phyloP scores from a whole-genome alignment of 2,329 filamentous ascomycete genomes.

The Colletotrichum tropicicola region DNA sequence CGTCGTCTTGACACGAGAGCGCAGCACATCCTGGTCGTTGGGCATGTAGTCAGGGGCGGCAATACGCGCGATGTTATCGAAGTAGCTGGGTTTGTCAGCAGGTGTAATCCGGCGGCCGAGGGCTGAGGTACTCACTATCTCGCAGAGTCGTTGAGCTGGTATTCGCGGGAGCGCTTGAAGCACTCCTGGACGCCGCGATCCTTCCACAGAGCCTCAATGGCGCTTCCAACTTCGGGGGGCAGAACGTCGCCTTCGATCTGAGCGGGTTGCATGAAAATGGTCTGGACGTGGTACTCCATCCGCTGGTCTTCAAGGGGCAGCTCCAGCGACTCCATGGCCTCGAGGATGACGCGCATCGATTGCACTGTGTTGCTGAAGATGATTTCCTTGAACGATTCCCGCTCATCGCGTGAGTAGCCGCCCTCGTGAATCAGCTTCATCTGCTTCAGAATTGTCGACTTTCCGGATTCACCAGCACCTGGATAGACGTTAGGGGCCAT shows the following conservation, averaged over 20 bases:
- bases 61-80: constrained; percentile 93
- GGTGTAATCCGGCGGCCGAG: constrained; percentile 41
- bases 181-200: constrained; percentile 93
- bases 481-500: constrained; percentile 33
- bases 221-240: constrained; percentile 92
- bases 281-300: constrained; percentile 97
- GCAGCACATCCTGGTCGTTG: constrained; percentile 93
- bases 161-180: constrained; percentile 95
- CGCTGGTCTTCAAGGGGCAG: constrained; percentile 90
- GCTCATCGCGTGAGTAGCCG: constrained; percentile 92
- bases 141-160: constrained; percentile 95
- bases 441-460: constrained; percentile 94
- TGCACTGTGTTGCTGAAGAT: constrained; percentile 77
- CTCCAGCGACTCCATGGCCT: constrained; percentile 75
- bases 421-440: constrained; percentile 99
- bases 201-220: constrained; percentile 92
- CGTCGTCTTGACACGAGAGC: constrained; percentile 96
- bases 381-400: constrained; percentile 76
- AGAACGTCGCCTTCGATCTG: constrained; percentile 96
- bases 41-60: constrained; percentile 92
- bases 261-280: constrained; percentile 97
- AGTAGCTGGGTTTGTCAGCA: constrained; percentile 72
- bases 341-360: constrained; percentile 75
- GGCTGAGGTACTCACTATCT: constrained; percentile 78
- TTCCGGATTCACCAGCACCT: constrained; percentile 98